Conservation (phyloP, 2,329 filamentous ascomycete genomes). For the Alternaria burnsii region DNA sequence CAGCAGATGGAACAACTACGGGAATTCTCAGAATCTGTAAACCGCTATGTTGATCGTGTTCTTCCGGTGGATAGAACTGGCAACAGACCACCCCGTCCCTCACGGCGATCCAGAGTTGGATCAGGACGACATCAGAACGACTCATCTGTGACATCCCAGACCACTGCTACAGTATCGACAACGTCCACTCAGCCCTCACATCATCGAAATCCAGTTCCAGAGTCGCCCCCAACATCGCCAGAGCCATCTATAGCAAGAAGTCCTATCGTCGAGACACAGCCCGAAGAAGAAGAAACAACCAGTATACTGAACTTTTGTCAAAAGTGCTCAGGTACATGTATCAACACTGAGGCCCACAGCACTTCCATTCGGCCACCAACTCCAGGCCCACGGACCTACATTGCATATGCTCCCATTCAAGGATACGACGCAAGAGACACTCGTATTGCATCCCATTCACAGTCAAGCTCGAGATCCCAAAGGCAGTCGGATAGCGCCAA, state of each 20-base stretch:
- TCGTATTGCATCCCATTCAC: background rate
- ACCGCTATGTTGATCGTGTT: background rate
- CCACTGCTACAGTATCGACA: background rate
- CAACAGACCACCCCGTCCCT: background rate
- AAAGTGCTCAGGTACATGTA: background rate
- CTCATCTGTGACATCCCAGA: background rate
- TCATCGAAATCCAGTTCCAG: background rate
- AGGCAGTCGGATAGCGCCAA: background rate
- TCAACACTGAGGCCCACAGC: background rate
- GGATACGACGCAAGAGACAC: background rate
- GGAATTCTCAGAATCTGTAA: background rate
- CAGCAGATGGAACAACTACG: background rate
- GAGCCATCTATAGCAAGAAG: background rate
- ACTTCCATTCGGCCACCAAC: background rate
- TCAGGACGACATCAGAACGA: background rate
- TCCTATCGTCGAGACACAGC: background rate
- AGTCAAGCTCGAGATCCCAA: background rate
- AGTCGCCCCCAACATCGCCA: background rate
- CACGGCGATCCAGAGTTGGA: background rate
- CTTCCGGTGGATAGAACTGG: background rate
- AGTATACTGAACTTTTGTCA: background rate
- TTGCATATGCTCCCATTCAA: background rate
- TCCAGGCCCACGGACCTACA: background rate
- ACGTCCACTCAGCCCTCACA: background rate
- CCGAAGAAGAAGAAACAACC: background rate